A percentile compares a stretch with the other conserved stretches of the same genome.
Conservation (phyloP, 1,284 basidiomycete species). For the Vanrija pseudolonga region DNA sequence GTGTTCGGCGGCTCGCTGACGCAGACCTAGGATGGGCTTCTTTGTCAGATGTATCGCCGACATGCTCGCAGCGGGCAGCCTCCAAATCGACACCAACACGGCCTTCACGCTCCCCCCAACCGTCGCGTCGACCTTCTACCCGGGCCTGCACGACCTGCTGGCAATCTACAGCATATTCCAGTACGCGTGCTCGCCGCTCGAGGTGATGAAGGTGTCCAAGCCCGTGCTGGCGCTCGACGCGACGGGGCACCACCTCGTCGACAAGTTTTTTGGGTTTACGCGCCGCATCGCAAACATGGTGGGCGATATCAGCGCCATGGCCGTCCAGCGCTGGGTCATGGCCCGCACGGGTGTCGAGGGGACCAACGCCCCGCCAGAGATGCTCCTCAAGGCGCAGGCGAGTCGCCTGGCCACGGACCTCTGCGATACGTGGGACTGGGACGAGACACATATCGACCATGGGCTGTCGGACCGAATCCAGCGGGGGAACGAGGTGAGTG, state of each 20-base stretch:
- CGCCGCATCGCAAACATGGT: slow-evolving; percentile 14
- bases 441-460: slow-evolving; percentile 4
- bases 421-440: slow-evolving; percentile 11
- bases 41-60: slow-evolving; percentile 23
- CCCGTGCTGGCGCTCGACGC: slow-evolving; percentile 2
- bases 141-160: slow-evolving; percentile 17
- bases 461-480: slow-evolving; percentile 15
- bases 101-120: slow-evolving; percentile 7
- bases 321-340: slow-evolving; percentile 8
- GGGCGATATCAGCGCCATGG: slow-evolving; percentile 15
- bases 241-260: slow-evolving; percentile 17
- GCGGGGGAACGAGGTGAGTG: slow-evolving; percentile 16
- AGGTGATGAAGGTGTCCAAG: slow-evolving; percentile 1
- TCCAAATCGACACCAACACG: slow-evolving; percentile 11
- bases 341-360: slow-evolving; percentile 5
- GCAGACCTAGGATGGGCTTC: slow-evolving; percentile 14
- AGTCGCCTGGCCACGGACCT: slow-evolving; percentile 7
- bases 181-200: slow-evolving; percentile 9
- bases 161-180: slow-evolving; percentile 15
- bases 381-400: slow-evolving; percentile 8
- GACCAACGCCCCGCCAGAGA: background rate
- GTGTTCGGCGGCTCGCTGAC: background rate
- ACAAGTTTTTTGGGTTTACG: slow-evolving; percentile 20
- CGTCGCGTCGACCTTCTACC: slow-evolving; percentile 6
- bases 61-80: slow-evolving; percentile 13